A percentile compares a stretch with the other conserved stretches of the same genome.
Conservation (phyloP, 495 filamentous ascomycete genomes). For the Penicillium taxi region DNA sequence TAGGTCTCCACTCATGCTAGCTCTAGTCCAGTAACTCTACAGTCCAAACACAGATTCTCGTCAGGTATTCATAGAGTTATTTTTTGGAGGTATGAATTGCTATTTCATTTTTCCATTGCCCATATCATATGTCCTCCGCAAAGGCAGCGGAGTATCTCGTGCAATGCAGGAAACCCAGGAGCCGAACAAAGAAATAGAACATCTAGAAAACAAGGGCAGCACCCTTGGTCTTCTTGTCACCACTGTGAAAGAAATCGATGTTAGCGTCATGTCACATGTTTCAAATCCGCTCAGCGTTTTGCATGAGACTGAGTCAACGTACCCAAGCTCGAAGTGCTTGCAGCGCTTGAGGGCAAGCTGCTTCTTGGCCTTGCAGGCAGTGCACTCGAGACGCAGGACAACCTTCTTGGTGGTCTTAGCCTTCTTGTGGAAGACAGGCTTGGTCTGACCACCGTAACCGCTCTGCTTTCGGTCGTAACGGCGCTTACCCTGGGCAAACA, state of each 20-base stretch:
- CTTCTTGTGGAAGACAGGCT: conserved; percentile 99
- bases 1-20: too few relatives aligned
- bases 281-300: too few relatives aligned
- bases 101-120: conserved; percentile 47
- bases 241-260: conserved; percentile 49
- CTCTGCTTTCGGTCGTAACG: conserved; percentile 99
- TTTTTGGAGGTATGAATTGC: conserved; percentile 40
- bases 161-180: conserved; percentile 43
- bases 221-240: conserved; percentile 99
- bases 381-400: conserved; percentile 95
- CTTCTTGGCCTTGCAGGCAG: conserved; percentile 94
- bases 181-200: conserved; percentile 43
- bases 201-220: conserved; percentile 96
- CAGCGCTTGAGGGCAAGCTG: conserved; percentile 96
- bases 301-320: conserved; percentile 38
- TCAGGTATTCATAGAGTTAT: conserved; percentile 38
- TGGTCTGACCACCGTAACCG: conserved; percentile 99
- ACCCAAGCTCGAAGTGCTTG: conserved; percentile 99
- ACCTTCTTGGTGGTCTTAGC: conserved; percentile 99
- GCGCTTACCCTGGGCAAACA: conserved; percentile 97
- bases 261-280: conserved; percentile 13
- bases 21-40: conserved; percentile 3
- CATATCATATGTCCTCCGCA: conserved; percentile 39
- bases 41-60: conserved; percentile 21
- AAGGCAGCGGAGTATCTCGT: conserved; percentile 26